Evolutionary conservation across 768 basidiomycete species (phyloP).

Genomic region (Leucocoprinus birnbaumii): DNA sequence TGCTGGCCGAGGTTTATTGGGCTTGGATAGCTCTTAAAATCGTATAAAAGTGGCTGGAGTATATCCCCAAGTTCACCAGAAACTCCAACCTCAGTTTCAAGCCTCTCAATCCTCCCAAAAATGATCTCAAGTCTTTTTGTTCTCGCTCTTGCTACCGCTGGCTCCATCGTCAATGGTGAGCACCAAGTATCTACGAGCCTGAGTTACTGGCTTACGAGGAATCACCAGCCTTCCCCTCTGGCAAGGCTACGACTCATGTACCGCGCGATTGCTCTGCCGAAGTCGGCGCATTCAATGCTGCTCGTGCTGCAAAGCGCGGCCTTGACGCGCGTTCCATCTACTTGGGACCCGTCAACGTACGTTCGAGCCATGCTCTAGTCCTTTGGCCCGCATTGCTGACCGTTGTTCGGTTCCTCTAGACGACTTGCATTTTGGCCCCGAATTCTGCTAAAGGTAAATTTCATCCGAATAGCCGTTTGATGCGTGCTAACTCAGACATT

Average conservation of each 20-base stretch:
- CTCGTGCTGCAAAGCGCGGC: conserved; percentile 18
- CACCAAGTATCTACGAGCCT: neutral
- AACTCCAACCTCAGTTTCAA: neutral
- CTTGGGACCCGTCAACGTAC: conserved; percentile 19
- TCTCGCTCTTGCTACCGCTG: neutral
- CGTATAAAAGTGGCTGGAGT: conserved; percentile 3
- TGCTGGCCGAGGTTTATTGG: conserved; percentile 10
- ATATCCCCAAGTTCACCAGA: neutral
- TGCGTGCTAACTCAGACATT: neutral
- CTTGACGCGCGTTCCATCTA: conserved; percentile 19
- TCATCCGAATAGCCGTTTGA: neutral
- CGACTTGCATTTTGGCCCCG: conserved; percentile 21
- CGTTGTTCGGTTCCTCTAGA: conserved; percentile 7
- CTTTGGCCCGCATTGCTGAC: neutral
- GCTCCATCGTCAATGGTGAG: conserved; percentile 6
- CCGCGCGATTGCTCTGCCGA: conserved; percentile 22
- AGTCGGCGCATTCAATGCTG: conserved; percentile 13
- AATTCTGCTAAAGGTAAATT: conserved; percentile 16
- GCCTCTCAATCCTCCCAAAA: neutral
- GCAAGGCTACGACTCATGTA: conserved; percentile 8
- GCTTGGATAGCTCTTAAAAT: neutral
- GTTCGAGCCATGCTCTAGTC: neutral
- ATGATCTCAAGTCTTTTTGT: conserved; percentile 6
- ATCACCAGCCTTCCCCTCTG: neutral
- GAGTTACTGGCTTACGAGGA: neutral